phyloP scores from a whole-genome alignment of 2,329 filamentous ascomycete species.

The Trichophyton equinum region DNA sequence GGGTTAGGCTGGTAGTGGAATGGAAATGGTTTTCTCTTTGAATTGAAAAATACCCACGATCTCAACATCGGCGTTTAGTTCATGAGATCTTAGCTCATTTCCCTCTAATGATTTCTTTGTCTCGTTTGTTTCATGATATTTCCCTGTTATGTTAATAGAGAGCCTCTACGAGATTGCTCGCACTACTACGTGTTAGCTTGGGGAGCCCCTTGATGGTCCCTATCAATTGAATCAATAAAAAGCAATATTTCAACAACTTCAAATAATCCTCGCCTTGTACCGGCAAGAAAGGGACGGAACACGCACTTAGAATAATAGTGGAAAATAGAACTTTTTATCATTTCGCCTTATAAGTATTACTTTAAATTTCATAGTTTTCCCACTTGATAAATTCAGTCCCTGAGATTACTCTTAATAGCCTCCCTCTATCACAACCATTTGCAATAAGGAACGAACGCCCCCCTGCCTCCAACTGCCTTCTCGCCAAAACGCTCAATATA shows the following conservation, averaged over 20 bases:
- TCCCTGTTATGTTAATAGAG: neutral
- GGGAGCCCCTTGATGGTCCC: neutral
- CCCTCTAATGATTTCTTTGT: neutral
- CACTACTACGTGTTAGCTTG: neutral
- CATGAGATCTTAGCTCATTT: slow-evolving; percentile 14
- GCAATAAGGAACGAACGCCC: slow-evolving; percentile 56
- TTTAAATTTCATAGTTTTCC: neutral
- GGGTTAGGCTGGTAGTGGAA: slow-evolving; percentile 10
- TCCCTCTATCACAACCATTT: slow-evolving; percentile 21
- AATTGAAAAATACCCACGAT: slow-evolving; percentile 32
- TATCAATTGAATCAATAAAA: neutral
- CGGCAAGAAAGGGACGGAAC: neutral
- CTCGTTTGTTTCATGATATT: slow-evolving; percentile 2
- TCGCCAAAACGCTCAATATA: slow-evolving; percentile 79
- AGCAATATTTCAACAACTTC: neutral
- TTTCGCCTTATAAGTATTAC: neutral
- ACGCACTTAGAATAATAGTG: neutral
- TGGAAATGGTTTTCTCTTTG: slow-evolving; percentile 16
- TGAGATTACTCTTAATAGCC: no score
- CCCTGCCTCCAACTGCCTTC: slow-evolving; percentile 61
- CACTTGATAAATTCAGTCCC: neutral
- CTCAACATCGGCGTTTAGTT: slow-evolving; percentile 39
- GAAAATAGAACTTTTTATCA: no score
- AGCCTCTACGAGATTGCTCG: neutral
- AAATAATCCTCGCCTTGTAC: neutral